phyloP scores from a whole-genome alignment of 768 basidiomycete genomes.

The Hygrophorus russula region DNA sequence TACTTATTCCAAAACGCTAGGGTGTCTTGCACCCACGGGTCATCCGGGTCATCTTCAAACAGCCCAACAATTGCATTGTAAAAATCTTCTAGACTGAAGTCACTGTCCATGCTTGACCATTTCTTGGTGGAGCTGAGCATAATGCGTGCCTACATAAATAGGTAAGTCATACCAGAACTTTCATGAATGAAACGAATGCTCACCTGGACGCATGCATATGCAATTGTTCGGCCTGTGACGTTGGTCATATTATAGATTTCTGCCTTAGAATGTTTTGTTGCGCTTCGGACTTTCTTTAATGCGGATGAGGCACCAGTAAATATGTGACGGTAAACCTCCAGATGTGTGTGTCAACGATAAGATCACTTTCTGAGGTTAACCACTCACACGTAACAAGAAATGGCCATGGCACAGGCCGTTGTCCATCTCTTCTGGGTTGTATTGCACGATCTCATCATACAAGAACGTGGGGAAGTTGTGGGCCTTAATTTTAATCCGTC shows the following conservation, averaged over 20 bases:
- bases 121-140: not conserved
- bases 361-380: not conserved
- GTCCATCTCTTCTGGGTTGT: too few species aligned
- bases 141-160: not conserved
- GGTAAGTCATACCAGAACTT: not conserved
- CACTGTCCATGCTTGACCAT: not conserved
- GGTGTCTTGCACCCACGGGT: too few species aligned
- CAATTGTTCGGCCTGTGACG: constrained; percentile 1
- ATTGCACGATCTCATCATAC: constrained; percentile 4
- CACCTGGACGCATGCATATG: constrained; percentile 1
- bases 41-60: too few species aligned
- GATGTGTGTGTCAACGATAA: not conserved
- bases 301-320: constrained; percentile 5
- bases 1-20: too few species aligned
- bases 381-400: too few species aligned
- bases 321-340: constrained; percentile 4
- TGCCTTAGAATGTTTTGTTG: constrained; percentile 1
- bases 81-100: constrained; percentile 1
- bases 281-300: not conserved
- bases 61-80: too few species aligned
- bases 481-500: constrained; percentile 1
- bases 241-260: not conserved
- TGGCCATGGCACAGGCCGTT: too few species aligned
- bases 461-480: constrained; percentile 4
- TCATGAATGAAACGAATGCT: not conserved